These are phyloP conservation scores for Pyrus hybrid DNA, from an alignment of 331 rosid species.

Conservation along the genomic window DNA sequence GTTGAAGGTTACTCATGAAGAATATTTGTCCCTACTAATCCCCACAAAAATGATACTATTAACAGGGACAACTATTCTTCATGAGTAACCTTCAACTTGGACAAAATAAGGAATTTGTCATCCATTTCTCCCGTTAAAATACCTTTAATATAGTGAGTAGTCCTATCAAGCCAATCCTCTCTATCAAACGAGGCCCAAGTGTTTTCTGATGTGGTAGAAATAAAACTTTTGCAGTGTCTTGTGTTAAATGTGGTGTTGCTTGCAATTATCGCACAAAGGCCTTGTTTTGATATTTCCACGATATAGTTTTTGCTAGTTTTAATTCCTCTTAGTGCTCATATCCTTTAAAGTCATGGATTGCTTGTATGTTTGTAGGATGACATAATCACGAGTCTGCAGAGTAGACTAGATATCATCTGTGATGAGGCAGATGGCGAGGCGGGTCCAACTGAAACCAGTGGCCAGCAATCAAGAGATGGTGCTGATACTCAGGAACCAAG, in stretches of 20 bases:
- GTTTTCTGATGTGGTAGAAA: too few relatives aligned
- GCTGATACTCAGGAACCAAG: constrained; percentile 29
- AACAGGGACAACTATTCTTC: too few relatives aligned
- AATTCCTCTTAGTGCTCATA: not conserved
- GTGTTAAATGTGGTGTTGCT: not conserved
- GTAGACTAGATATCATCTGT: constrained; percentile 85
- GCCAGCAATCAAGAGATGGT: constrained; percentile 24
- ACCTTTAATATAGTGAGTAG: too few relatives aligned
- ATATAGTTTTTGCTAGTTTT: not conserved
- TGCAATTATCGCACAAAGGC: not conserved
- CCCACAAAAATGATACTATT: too few relatives aligned
- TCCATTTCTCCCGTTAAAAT: too few relatives aligned
- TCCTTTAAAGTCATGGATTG: not conserved
- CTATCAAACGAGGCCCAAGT: too few relatives aligned
- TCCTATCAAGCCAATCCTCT: too few relatives aligned
- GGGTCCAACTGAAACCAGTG: constrained; percentile 22
- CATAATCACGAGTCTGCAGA: constrained; percentile 68
- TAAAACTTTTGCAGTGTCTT: too few relatives aligned
- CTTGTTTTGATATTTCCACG: not conserved
- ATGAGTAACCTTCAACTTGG: too few relatives aligned
- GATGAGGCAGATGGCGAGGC: constrained; percentile 66
- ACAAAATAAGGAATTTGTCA: too few relatives aligned
- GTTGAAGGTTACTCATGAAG: too few relatives aligned
- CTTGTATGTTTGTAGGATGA: constrained; percentile 52
- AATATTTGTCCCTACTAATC: too few relatives aligned